Evolutionary conservation across 345 rosid genomes (phyloP).

Genomic region (rapeseed (Brassica napus)): Da-Ae NC_063436.1:21258501-21259000

Average conservation of each 20-base stretch:
- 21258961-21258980: not conserved
- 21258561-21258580: no score
- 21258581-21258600: no score
- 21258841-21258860: constrained; percentile 55
- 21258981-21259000: not conserved
- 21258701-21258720: no score
- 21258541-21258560: no score
- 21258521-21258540: no score
- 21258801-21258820: constrained; percentile 42
- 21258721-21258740: no score
- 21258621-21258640: not conserved
- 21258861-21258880: constrained; percentile 73
- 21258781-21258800: not conserved
- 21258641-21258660: not conserved
- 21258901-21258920: constrained; percentile 86
- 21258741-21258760: no score
- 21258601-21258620: not conserved
- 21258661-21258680: not conserved
- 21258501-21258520: no score
- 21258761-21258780: no score
- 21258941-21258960: not conserved
- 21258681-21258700: not conserved
- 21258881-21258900: constrained; percentile 65
- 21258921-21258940: constrained; percentile 56
- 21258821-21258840: constrained; percentile 60